A percentile compares a stretch with the other conserved stretches of the same genome.
Conservation (phyloP, 805 yeast genomes). For the Priceomyces melissophilus region DNA sequence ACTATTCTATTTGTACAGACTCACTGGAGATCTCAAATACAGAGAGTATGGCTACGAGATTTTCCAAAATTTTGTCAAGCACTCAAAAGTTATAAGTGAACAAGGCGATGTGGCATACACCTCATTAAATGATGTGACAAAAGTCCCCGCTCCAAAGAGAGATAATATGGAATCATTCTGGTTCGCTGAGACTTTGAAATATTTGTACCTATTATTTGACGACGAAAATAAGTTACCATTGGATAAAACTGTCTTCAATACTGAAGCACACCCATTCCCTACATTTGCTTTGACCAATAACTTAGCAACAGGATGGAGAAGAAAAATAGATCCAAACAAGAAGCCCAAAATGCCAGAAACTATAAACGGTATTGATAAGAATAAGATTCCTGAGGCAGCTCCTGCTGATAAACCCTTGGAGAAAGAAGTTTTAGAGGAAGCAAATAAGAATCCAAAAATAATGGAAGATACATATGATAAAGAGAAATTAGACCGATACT, state of each 20-base stretch:
- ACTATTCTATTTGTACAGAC: constrained; percentile 70
- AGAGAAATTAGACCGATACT: constrained; percentile 21
- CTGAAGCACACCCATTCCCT: constrained; percentile 96
- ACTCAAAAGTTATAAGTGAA: constrained; percentile 46
- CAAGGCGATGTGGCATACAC: constrained; percentile 52
- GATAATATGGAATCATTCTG: constrained; percentile 91
- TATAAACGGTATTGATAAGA: constrained; percentile 18
- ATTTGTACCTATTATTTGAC: constrained; percentile 75
- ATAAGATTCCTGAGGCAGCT: constrained; percentile 37
- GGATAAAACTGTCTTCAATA: constrained; percentile 72
- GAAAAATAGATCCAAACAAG: constrained; percentile 24
- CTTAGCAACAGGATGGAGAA: constrained; percentile 63
- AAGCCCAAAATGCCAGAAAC: constrained; percentile 14
- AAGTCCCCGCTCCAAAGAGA: constrained; percentile 45
- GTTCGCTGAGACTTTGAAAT: constrained; percentile 91
- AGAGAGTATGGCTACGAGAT: constrained; percentile 90
- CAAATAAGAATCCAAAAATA: constrained; percentile 31
- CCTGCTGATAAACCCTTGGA: constrained; percentile 38
- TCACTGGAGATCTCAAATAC: constrained; percentile 77
- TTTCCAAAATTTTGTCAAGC: constrained; percentile 62
- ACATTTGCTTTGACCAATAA: constrained; percentile 48
- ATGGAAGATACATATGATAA: constrained; percentile 23
- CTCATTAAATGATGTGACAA: constrained; percentile 64
- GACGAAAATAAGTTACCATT: constrained; percentile 61
- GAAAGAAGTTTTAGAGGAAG: constrained; percentile 32